Evolutionary conservation across 1,139 yeast genomes (phyloP).

Genomic region (Saccharomyces hybrid): DNA sequence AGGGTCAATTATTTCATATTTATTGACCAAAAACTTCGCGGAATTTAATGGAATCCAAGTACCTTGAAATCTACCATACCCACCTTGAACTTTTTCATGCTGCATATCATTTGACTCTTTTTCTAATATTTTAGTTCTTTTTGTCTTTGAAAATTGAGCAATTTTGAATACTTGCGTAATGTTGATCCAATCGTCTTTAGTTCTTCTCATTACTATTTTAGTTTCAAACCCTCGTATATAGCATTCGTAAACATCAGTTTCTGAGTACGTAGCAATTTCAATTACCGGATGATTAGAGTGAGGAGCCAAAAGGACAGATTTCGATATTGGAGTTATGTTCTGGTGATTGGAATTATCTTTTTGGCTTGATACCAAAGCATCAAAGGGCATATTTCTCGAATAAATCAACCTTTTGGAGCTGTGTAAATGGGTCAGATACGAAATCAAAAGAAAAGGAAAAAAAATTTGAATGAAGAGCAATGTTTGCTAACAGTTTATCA

Average conservation of each 20-base stretch:
- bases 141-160: conserved; percentile 81
- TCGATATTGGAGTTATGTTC: background rate
- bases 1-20: conserved; percentile 48
- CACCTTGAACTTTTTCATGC: conserved; percentile 93
- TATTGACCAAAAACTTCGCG: conserved; percentile 47
- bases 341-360: background rate
- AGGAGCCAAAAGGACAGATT: conserved; percentile 3
- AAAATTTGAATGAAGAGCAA: background rate
- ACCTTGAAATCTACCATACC: conserved; percentile 92
- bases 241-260: conserved; percentile 53
- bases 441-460: background rate
- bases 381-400: background rate
- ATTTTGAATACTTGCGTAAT: conserved; percentile 87
- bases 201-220: conserved; percentile 56
- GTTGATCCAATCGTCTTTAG: conserved; percentile 75
- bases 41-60: conserved; percentile 77
- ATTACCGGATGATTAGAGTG: conserved; percentile 19
- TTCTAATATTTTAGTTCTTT: conserved; percentile 77
- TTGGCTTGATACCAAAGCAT: background rate
- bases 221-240: conserved; percentile 32
- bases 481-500: background rate
- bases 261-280: conserved; percentile 32
- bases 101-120: conserved; percentile 78
- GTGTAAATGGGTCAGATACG: background rate
- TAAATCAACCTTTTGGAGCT: background rate